Evolutionary conservation across 148 eudicot species (phyloP), one percentile per base, ranked within the genome.

Genomic region (Beta vulgaris): DNA sequence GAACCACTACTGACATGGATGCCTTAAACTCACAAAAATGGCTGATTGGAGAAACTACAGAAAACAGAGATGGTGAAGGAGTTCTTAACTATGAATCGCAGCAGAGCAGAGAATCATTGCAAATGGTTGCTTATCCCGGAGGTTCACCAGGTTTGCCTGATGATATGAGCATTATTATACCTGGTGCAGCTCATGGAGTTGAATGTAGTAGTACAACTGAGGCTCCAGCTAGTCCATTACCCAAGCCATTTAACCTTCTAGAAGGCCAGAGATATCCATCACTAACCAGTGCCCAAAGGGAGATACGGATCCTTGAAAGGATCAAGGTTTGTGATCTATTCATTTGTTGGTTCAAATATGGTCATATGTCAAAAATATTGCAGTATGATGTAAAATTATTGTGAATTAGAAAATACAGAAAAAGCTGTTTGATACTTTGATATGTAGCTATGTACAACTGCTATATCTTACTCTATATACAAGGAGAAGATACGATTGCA

Each of bases 211-310:
- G 66, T 76, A 51, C 77, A 21, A 34, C 71, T 63, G 88, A 84
- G 79, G 71, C 57, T 46, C 72, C 87, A 34, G 26, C 87, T 64
- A 58, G 21, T 82, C 64, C 80, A 77, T 63, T 78, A 76, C 69
- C 83, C 65, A 85, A 81, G 60, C 85, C 85, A 49, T 44, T 72
- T n/a, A 85, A 71, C 61, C 84, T 80, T 73, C 88, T 86, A 76
- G 88, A 89, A 73, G 83, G 89, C 82, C 88, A 35, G 78, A 85
- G 69, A 62, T 95, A 92, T 84, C 94, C 97, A 46, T 86, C 98
- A 83, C 84, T 91, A 68, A 88, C 87, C 76, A 91, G 87, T 82
- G 81, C 84, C 59, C 82, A 73, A 72, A 85, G 99, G 90, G 99
- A 95, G 89, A 88, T 88, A 75, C 82, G 86, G 68, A 85, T 95